phyloP scores from a whole-genome alignment of 2,329 filamentous ascomycete genomes.

The Cordyceps cateniannulata region DNA sequence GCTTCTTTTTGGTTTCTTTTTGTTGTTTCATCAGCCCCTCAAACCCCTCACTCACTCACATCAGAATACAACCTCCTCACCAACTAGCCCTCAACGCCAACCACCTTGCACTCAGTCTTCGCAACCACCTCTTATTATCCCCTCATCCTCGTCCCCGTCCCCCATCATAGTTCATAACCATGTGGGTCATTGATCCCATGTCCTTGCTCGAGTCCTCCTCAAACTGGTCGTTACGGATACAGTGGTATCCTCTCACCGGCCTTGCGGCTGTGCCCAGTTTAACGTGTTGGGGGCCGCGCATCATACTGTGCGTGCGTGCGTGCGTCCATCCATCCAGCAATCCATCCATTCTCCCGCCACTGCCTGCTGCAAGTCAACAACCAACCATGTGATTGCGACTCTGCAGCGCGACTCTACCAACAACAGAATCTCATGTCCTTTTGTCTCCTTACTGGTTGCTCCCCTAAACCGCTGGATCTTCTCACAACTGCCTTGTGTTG shows the following conservation, averaged over 20 bases:
- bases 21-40: neutral
- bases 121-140: neutral
- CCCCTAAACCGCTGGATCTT: too few species aligned
- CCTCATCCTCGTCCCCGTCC: neutral
- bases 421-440: too few species aligned
- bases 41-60: neutral
- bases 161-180: neutral
- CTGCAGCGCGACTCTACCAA: neutral
- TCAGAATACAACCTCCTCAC: neutral
- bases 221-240: too few species aligned
- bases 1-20: neutral
- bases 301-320: too few species aligned
- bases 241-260: too few species aligned
- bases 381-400: neutral
- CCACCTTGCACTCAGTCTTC: neutral
- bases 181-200: neutral
- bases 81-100: neutral
- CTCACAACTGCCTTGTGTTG: too few species aligned
- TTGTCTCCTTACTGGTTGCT: too few species aligned
- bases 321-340: neutral
- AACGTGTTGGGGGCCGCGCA: conserved; percentile 3
- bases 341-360: neutral
- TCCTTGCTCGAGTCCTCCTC: neutral
- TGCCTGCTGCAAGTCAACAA: neutral
- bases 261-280: too few species aligned